phyloP scores from a whole-genome alignment of 2,329 filamentous ascomycete genomes.

The Penicillium digitatum region DNA sequence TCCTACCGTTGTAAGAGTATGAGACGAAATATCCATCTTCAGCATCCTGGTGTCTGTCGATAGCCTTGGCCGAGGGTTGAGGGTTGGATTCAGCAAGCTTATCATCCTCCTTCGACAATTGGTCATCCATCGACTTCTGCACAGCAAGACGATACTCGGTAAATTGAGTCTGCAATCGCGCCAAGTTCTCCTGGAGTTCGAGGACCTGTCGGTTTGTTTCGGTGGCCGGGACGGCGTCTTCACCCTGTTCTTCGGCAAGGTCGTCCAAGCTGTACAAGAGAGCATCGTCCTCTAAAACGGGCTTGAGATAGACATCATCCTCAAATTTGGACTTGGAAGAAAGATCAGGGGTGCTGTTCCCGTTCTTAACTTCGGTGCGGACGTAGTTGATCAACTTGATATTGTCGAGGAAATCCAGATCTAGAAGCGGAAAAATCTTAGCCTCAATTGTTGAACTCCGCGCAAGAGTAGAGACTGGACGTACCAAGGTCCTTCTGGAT shows the following conservation, averaged over 20 bases:
- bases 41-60: constrained; percentile 46
- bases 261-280: constrained; percentile 85
- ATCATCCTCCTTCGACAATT: constrained; percentile 58
- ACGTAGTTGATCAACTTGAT: constrained; percentile 72
- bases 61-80: constrained; percentile 24
- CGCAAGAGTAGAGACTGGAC: constrained; percentile 21
- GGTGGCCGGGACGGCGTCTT: constrained; percentile 26
- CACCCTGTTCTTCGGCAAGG: constrained; percentile 48
- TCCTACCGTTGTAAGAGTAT: constrained; percentile 64
- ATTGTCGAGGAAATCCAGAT: constrained; percentile 67
- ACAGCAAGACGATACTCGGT: constrained; percentile 63
- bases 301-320: constrained; percentile 78
- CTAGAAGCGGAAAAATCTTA: constrained; percentile 37
- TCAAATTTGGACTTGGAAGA: constrained; percentile 62
- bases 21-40: constrained; percentile 62
- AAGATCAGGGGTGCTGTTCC: constrained; percentile 50
- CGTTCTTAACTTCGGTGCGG: constrained; percentile 46
- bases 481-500: constrained; percentile 52
- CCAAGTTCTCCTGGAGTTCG: constrained; percentile 59
- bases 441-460: constrained; percentile 15
- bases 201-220: constrained; percentile 50
- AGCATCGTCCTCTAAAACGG: constrained; percentile 83
- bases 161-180: constrained; percentile 58
- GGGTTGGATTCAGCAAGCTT: constrained; percentile 27
- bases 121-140: constrained; percentile 62